Evolutionary conservation across 305 asterid genomes (phyloP), one percentile per base, ranked within the genome.

Genomic region (Fraxinus dipetala): DNA sequence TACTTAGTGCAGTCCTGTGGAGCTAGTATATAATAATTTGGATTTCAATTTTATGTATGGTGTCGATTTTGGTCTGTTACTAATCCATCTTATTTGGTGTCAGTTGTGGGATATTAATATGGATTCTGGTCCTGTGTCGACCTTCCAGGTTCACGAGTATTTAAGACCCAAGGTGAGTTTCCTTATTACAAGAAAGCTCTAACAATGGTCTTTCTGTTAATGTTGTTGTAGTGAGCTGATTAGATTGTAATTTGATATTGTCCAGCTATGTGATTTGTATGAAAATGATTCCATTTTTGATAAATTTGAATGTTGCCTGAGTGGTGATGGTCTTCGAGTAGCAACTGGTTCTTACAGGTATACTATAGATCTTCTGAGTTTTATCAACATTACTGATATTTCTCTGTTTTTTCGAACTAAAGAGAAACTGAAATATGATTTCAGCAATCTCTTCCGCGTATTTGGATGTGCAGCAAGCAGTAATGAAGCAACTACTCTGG

Each of bases 261-360:
- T 85, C 82, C 93, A 95, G 99, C 92, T 95, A 18, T 94, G 97
- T 77, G 99, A 95, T 86, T 87, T 95, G 85, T 95, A 95, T 84
- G 98, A 95, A 86, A 95, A 95, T 85, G 99, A 95, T 87, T 95
- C 97, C 77, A 95, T 95, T 80, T 95, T 95, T 85, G 99, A 95
- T 84, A 95, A 95, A 88, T 95, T 95, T 18, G 99, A 94, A 86
- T 95, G 99, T 88, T 95, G 99, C 91, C 89, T 95, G 83, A 95
- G 99, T 82, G 99, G 99, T 73, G 98, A 95, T 80, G 97, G 99
- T 81, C 93, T 72, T n/a, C 92, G 99, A 80, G 96, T 93, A 56
- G 97, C 98, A 67, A 95, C 99, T 80, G 99, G 99, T 83, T 95
- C 99, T 85, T 95, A 95, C 90, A 95, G 99, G 99, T 92, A 85